Conservation (phyloP, 768 basidiomycete species). For the Psilocybe subaeruginosa region DNA sequence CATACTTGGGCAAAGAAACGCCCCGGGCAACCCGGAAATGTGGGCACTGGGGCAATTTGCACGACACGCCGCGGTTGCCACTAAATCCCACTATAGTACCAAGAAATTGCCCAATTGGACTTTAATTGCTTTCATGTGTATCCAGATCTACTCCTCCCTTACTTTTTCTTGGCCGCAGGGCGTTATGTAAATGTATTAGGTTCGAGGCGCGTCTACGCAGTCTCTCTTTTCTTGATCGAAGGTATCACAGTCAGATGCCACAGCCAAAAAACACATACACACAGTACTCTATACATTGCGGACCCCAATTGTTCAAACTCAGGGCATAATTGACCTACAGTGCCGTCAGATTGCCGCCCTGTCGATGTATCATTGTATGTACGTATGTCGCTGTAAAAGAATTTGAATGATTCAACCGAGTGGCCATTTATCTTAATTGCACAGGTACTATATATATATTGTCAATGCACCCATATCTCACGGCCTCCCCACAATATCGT, state of each 20-base stretch:
- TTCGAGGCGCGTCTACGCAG: constrained; percentile 8
- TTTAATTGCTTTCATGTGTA: not conserved
- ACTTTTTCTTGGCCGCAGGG: constrained; percentile 1
- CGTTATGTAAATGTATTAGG: constrained; percentile 4
- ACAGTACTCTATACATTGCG: no score
- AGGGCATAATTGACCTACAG: no score
- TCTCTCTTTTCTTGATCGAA: not conserved
- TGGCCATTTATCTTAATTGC: constrained; percentile 17
- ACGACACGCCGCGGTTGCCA: no score
- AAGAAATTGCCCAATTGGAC: not conserved
- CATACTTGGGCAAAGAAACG: no score
- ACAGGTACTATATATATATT: not conserved
- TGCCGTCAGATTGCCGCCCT: not conserved
- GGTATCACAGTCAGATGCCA: not conserved
- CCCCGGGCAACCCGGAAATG: no score
- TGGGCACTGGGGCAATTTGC: no score
- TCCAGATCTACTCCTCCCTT: not conserved
- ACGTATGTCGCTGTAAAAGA: not conserved
- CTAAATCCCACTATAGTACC: no score
- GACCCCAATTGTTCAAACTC: no score
- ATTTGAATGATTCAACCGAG: constrained; percentile 6
- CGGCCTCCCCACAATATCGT: constrained; percentile 2
- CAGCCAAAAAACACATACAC: no score
- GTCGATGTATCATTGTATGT: not conserved
- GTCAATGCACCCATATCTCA: not conserved